A percentile compares a stretch with the other conserved stretches of the same genome.
phyloP scores from a whole-genome alignment of 2,329 filamentous ascomycete species.

The Cryphonectria nitschkei region DNA sequence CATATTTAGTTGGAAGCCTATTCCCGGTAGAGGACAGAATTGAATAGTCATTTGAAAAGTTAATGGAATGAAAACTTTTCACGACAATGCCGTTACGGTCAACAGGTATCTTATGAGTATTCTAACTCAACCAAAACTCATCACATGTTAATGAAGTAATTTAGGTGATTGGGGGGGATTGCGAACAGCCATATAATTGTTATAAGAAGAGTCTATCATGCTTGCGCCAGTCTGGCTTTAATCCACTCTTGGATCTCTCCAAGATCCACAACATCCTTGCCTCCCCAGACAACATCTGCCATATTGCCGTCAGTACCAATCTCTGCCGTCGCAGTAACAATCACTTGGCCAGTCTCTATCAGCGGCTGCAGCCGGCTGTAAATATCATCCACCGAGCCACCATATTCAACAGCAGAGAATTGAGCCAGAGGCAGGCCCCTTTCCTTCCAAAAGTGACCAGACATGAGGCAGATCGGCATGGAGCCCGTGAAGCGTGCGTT shows the following conservation, averaged over 20 bases:
- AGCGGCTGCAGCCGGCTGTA: slow-evolving; percentile 28
- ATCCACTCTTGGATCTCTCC: slow-evolving; percentile 27
- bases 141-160: background rate
- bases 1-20: background rate
- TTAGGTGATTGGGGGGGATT: background rate
- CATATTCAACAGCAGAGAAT: slow-evolving; percentile 32
- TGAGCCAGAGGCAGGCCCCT: slow-evolving; percentile 31
- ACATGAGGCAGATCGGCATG: slow-evolving; percentile 35
- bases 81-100: too few species aligned
- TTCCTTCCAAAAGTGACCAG: slow-evolving; percentile 32
- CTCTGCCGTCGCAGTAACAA: slow-evolving; percentile 32
- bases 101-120: too few species aligned
- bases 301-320: slow-evolving; percentile 31
- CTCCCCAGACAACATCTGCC: slow-evolving; percentile 34
- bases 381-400: slow-evolving; percentile 29
- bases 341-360: slow-evolving; percentile 27
- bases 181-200: background rate
- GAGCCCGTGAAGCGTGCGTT: slow-evolving; percentile 35
- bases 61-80: too few species aligned
- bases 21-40: too few species aligned
- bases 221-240: slow-evolving; percentile 18
- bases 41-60: too few species aligned
- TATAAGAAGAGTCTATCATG: background rate
- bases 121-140: background rate
- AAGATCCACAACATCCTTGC: slow-evolving; percentile 27